These are phyloP conservation scores for Dothistroma septosporum DNA, from an alignment of 2,329 filamentous ascomycete species.

Conservation along the genomic window DNA sequence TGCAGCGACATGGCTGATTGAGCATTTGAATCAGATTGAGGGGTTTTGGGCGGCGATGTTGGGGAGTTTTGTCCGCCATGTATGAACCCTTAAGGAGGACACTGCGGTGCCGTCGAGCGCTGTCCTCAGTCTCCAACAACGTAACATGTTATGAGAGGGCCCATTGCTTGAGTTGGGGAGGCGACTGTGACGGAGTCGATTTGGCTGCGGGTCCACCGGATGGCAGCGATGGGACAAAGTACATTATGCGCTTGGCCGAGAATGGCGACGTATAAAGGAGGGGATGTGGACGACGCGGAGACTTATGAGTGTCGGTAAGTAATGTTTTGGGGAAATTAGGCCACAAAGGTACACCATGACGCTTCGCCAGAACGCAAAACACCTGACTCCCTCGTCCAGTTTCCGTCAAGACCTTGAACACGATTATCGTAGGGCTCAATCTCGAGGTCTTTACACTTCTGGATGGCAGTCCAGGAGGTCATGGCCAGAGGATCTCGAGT, in stretches of 20 bases:
- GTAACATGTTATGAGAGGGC: constrained; percentile 34
- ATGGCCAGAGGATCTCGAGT: constrained; percentile 10
- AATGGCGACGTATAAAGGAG: constrained; percentile 29
- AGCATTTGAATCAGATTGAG: constrained; percentile 34
- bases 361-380: constrained; percentile 6
- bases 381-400: constrained; percentile 8
- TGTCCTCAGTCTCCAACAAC: constrained; percentile 35
- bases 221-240: constrained; percentile 30
- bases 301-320: constrained; percentile 26
- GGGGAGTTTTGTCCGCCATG: constrained; percentile 37
- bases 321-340: too few relatives aligned
- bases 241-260: constrained; percentile 36
- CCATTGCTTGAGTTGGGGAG: constrained; percentile 38
- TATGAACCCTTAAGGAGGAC: constrained; percentile 40
- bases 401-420: constrained; percentile 1
- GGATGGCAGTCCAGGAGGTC: neutral
- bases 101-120: constrained; percentile 35
- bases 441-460: neutral
- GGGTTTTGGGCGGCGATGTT: constrained; percentile 25
- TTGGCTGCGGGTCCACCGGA: constrained; percentile 32
- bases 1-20: constrained; percentile 37
- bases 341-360: too few relatives aligned
- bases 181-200: constrained; percentile 29
- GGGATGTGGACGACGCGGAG: constrained; percentile 24
- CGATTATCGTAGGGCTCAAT: constrained; percentile 6